phyloP scores from a whole-genome alignment of 495 filamentous ascomycete genomes.

The Chlorociboria aeruginascens region DNA sequence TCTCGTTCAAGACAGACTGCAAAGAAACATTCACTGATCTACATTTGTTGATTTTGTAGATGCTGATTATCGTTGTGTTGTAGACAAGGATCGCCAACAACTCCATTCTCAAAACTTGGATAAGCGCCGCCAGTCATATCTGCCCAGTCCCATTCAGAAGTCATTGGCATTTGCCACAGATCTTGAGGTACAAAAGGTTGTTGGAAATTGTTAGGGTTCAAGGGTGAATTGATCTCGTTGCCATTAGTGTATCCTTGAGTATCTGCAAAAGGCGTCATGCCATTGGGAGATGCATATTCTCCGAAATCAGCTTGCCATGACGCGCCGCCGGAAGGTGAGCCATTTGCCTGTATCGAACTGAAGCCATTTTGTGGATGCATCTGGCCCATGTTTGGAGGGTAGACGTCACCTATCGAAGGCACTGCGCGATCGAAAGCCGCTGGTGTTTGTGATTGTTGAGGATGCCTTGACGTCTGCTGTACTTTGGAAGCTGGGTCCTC shows the following conservation, averaged over 20 bases:
- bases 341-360: conserved; percentile 9
- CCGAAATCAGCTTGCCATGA: conserved; percentile 11
- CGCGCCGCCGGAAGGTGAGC: conserved; percentile 1
- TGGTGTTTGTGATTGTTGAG: conserved; percentile 8
- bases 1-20: not conserved
- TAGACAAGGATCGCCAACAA: conserved; percentile 12
- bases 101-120: conserved; percentile 40
- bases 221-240: conserved; percentile 22
- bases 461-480: not conserved
- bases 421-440: not conserved
- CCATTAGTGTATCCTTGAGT: conserved; percentile 24
- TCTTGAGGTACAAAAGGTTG: conserved; percentile 95
- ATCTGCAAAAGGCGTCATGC: conserved; percentile 36
- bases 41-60: conserved; percentile 11
- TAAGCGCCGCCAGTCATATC: conserved; percentile 57
- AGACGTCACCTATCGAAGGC: conserved; percentile 9
- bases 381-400: conserved; percentile 10
- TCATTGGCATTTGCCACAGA: conserved; percentile 92
- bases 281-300: conserved; percentile 19
- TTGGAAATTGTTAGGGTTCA: conserved; percentile 42
- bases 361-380: conserved; percentile 11
- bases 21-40: not conserved
- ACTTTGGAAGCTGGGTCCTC: conserved; percentile 20
- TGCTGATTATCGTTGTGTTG: conserved; percentile 15
- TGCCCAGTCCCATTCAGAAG: conserved; percentile 97